A percentile compares a stretch with the other conserved stretches of the same genome.
Evolutionary conservation across 2,329 filamentous ascomycete species (phyloP).

Genomic region (Fusarium napiforme): DNA sequence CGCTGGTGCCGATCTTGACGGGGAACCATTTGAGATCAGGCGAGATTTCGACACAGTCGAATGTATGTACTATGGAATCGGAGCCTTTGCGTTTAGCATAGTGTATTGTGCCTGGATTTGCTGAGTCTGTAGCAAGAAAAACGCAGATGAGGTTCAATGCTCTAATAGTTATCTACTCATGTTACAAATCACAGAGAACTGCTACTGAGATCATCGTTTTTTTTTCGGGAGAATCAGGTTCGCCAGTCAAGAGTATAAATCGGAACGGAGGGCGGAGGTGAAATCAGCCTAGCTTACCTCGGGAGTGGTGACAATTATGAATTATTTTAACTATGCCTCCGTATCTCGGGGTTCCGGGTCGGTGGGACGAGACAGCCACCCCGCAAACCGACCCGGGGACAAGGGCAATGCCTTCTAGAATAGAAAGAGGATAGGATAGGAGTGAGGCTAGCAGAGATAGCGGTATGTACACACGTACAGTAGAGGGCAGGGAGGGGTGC

Average conservation of each 20-base stretch:
- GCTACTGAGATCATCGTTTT: background rate
- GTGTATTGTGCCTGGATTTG: background rate
- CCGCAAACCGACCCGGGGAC: slow-evolving; percentile 33
- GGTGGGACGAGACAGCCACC: slow-evolving; percentile 36
- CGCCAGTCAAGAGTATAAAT: slow-evolving; percentile 5
- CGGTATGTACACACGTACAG: background rate
- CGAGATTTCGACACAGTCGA: background rate
- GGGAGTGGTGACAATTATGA: slow-evolving; percentile 44
- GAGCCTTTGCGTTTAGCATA: background rate
- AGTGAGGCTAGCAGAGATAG: slow-evolving; percentile 35
- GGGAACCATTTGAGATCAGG: background rate
- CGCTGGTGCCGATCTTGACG: background rate
- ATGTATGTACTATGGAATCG: background rate
- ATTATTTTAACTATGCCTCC: slow-evolving; percentile 39
- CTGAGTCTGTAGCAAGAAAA: background rate
- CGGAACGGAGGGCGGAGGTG: slow-evolving; percentile 10
- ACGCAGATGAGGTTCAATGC: background rate
- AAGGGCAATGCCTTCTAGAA: slow-evolving; percentile 41
- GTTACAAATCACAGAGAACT: slow-evolving; percentile 3
- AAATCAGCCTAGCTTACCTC: slow-evolving; percentile 20
- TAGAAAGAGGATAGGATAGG: slow-evolving; percentile 10
- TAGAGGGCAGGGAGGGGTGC: slow-evolving; percentile 11
- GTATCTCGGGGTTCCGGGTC: slow-evolving; percentile 43
- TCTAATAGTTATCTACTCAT: background rate
- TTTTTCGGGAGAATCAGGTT: slow-evolving; percentile 20